These are phyloP conservation scores for Nemania sp. DNA, from an alignment of 2,329 filamentous ascomycete genomes.

Conservation along the genomic window DNA sequence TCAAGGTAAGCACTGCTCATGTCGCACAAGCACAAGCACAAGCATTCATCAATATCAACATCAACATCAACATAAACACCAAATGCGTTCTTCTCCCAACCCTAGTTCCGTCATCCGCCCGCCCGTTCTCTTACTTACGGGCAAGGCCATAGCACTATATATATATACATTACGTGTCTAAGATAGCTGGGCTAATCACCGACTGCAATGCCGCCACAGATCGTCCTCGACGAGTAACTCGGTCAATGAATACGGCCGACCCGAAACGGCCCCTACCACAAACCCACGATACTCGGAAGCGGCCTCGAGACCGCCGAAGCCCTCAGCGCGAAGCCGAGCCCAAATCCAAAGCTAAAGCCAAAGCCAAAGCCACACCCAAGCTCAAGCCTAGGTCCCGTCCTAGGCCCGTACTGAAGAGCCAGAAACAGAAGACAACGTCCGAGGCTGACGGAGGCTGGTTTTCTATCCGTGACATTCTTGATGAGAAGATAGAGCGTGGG, in stretches of 20 bases:
- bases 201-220: slow-evolving; percentile 40
- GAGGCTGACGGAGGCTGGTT: slow-evolving; percentile 43
- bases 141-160: background rate
- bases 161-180: too few relatives aligned
- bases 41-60: too few relatives aligned
- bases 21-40: slow-evolving; percentile 5
- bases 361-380: slow-evolving; percentile 16
- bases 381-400: slow-evolving; percentile 24
- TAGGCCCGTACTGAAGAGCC: slow-evolving; percentile 26
- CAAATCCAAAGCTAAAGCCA: slow-evolving; percentile 10
- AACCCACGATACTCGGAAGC: slow-evolving; percentile 22
- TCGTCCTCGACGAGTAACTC: slow-evolving; percentile 36
- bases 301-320: slow-evolving; percentile 18
- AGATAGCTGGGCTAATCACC: slow-evolving; percentile 46
- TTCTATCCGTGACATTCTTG: slow-evolving; percentile 53
- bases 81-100: background rate
- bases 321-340: slow-evolving; percentile 5
- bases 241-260: slow-evolving; percentile 45
- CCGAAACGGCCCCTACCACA: slow-evolving; percentile 25
- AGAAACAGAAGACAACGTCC: slow-evolving; percentile 12
- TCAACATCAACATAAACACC: too few relatives aligned
- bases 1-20: slow-evolving; percentile 41
- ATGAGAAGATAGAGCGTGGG: slow-evolving; percentile 51
- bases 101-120: background rate
- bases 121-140: background rate